These are phyloP conservation scores for Cylindrotheca fusiformis DNA, from an alignment of 108 stramenopile genomes.

Conservation along the genomic window DNA sequence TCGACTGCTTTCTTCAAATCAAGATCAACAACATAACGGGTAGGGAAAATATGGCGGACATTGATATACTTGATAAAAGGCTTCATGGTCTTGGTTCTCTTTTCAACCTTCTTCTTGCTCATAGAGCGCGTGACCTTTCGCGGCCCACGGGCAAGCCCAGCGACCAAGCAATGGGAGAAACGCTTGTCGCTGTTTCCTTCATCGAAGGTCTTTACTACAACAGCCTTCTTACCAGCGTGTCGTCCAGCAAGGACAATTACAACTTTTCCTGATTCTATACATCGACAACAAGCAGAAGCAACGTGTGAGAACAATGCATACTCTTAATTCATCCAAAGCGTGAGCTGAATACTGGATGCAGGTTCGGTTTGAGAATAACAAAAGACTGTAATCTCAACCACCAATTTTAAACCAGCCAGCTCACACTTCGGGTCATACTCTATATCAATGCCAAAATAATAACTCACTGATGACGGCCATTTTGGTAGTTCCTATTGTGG, in stretches of 20 bases:
- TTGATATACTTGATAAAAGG: conserved; percentile 99
- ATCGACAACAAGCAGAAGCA: conserved; percentile 3
- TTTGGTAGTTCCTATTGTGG: conserved; percentile 13
- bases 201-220: conserved; percentile 98
- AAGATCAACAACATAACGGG: conserved; percentile 96
- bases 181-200: conserved; percentile 92
- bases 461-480: conserved; percentile 45
- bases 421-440: too few species aligned
- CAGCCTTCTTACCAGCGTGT: conserved; percentile 99
- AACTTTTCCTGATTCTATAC: conserved; percentile 94
- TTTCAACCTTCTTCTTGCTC: conserved; percentile 95
- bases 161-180: conserved; percentile 97
- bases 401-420: too few species aligned
- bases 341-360: too few species aligned
- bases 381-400: too few species aligned
- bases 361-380: too few species aligned
- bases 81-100: conserved; percentile 93
- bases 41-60: conserved; percentile 99
- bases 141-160: conserved; percentile 94
- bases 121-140: conserved; percentile 97
- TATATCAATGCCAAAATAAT: too few species aligned
- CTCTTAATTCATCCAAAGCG: not conserved
- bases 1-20: conserved; percentile 95
- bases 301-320: not conserved
- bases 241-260: conserved; percentile 98